These are phyloP conservation scores for Suillus occidentalis DNA, from an alignment of 768 basidiomycete genomes.

Conservation along the genomic window DNA sequence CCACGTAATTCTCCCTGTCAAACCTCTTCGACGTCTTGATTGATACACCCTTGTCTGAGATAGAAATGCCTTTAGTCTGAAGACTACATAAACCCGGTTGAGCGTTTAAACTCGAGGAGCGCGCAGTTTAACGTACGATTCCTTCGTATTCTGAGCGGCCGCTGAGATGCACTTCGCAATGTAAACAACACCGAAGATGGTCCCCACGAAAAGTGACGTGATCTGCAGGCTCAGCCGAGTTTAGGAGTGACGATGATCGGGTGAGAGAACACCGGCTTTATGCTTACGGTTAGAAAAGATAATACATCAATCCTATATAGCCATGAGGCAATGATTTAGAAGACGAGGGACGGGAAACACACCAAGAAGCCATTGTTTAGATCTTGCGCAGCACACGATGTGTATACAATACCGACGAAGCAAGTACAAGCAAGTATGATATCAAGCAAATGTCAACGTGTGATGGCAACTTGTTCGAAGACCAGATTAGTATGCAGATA, in stretches of 20 bases:
- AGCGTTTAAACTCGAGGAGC: background rate
- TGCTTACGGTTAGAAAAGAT: constrained; percentile 40
- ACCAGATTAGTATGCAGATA: background rate
- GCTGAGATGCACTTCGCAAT: constrained; percentile 40
- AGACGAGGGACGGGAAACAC: background rate
- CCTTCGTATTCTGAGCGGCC: constrained; percentile 49
- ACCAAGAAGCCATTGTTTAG: constrained; percentile 21
- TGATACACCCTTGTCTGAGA: constrained; percentile 61
- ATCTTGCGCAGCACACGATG: background rate
- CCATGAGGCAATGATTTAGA: background rate
- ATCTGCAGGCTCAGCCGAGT: constrained; percentile 38
- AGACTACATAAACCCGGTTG: constrained; percentile 39
- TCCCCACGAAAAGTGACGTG: constrained; percentile 44
- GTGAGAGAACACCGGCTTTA: background rate
- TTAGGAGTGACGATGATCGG: background rate
- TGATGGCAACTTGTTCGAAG: background rate
- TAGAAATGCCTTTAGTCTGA: constrained; percentile 53
- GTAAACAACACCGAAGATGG: constrained; percentile 43
- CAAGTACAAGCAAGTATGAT: background rate
- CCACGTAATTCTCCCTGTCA: constrained; percentile 64
- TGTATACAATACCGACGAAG: background rate
- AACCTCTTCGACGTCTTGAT: constrained; percentile 63
- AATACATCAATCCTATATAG: constrained; percentile 41
- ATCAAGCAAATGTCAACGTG: background rate
- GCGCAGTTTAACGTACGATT: constrained; percentile 43